phyloP scores from a whole-genome alignment of 225 moss, liverwort and hornwort species.

The Ulota crispa region DNA sequence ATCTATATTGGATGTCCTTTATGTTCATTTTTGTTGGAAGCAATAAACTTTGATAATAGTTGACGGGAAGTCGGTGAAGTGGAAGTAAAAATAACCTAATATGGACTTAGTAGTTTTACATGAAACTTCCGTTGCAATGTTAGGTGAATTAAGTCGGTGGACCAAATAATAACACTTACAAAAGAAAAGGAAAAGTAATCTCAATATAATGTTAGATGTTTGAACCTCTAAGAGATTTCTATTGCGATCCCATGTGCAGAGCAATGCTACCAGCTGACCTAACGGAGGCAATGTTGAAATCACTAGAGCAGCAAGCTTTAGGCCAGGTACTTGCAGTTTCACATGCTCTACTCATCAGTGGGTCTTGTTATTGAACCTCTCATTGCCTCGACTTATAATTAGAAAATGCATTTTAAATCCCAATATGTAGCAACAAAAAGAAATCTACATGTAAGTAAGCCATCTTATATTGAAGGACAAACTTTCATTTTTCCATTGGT shows the following conservation, averaged over 20 bases:
- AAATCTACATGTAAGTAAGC: too few species aligned
- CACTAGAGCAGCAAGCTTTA: conserved; percentile 47
- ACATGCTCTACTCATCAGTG: neutral
- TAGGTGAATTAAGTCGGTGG: neutral
- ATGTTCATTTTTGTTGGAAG: neutral
- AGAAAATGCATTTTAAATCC: too few species aligned
- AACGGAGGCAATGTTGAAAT: conserved; percentile 39
- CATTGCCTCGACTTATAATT: too few species aligned
- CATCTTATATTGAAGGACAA: too few species aligned
- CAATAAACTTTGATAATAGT: neutral
- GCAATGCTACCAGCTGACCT: conserved; percentile 40
- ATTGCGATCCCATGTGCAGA: conserved; percentile 17
- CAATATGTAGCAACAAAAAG: too few species aligned
- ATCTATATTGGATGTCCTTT: neutral
- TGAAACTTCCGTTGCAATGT: neutral
- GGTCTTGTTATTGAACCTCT: neutral
- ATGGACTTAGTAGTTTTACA: too few species aligned
- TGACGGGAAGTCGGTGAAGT: neutral
- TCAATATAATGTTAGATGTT: neutral
- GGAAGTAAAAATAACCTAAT: neutral
- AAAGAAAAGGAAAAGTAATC: neutral
- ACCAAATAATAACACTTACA: too few species aligned
- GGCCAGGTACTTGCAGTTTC: conserved; percentile 37
- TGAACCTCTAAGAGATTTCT: neutral
- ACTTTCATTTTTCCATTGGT: too few species aligned